Base-by-base conservation (phyloP, 2,329 filamentous ascomycete species). In the Ceratocystiopsis minuta region DNA sequence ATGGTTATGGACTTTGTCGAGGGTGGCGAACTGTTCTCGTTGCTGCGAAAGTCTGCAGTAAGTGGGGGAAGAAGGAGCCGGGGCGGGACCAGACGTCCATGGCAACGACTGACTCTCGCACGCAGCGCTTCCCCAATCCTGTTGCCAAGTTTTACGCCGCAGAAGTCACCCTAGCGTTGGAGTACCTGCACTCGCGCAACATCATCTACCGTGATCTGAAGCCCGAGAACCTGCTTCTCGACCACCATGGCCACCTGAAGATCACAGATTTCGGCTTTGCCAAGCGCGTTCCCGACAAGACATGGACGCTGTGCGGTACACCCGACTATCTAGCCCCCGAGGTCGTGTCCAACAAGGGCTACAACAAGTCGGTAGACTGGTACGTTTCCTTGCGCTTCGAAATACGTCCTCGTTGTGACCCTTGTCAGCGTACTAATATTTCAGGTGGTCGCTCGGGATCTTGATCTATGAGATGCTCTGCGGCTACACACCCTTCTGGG, bases 1-100 rank as follows among this genome's bases (percentile, higher is more conserved):
- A 98, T 98, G 90, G 90, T 98, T 54, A 98, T 98, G 90, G 90
- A 98, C 61, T 98, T 98, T 65, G 88, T 98, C 42, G 90, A 98
- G 62, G 90, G 90, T 51, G 90, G 90, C 55, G 90, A 98, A 67
- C 69, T 98, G 42, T 98, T 98, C 60, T 96, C 88, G 51, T 63
- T 98, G 53, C 66, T 98, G 53, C 74, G 90, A 53, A 96, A 98
- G 62, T 96, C 88, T 68, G 78, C 88, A 72, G 74, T 73, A 70
- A 62, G 69, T 63, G 41, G 6, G 2, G 9, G 24, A 28, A 28
- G 24, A n/a, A n/a, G n/a, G n/a, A n/a, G n/a, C n/a, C n/a, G 24
- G 24, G 24, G 7, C 9, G 24, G 24, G 24, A 10, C 9, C 24
- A 6, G 24, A 10, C 24, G 11, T 28, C 7, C 24, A 28, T 9